A percentile compares a stretch with the other conserved stretches of the same genome.
These are phyloP conservation scores for Adansonia grandidieri DNA, from an alignment of 441 rosid species.

Conservation along the genomic window DNA sequence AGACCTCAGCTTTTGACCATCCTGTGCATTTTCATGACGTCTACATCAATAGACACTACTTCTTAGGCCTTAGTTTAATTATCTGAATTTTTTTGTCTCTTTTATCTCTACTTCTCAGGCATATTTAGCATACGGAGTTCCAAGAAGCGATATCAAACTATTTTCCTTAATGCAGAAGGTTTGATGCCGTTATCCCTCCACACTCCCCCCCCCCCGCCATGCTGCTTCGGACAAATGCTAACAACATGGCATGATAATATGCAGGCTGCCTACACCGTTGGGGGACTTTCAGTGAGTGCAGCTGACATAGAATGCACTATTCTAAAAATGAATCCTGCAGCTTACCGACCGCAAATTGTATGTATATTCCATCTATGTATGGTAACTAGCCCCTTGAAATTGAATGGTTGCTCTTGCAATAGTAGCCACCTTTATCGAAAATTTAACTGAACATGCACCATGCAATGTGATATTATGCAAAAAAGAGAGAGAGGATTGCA, in stretches of 20 bases:
- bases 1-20: constrained; percentile 17
- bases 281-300: constrained; percentile 65
- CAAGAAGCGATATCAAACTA: constrained; percentile 62
- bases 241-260: constrained; percentile 22
- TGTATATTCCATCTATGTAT: constrained; percentile 30
- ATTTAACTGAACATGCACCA: constrained; percentile 2
- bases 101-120: constrained; percentile 51
- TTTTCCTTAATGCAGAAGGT: constrained; percentile 78
- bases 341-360: constrained; percentile 70
- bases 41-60: constrained; percentile 5
- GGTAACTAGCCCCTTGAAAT: background rate
- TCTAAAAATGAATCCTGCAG: constrained; percentile 73
- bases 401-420: background rate
- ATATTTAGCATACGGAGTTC: constrained; percentile 73
- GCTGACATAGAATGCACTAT: constrained; percentile 63
- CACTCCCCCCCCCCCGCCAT: background rate
- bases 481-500: background rate
- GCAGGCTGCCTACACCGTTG: constrained; percentile 74
- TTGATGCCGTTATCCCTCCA: constrained; percentile 26
- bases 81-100: constrained; percentile 10
- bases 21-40: constrained; percentile 6
- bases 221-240: constrained; percentile 24
- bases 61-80: background rate
- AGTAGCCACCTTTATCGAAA: constrained; percentile 15
- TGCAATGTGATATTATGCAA: background rate